Evolutionary conservation across 768 basidiomycete species (phyloP), one percentile per base, ranked within the genome.

Genomic region (Phallus indusiatus): DNA sequence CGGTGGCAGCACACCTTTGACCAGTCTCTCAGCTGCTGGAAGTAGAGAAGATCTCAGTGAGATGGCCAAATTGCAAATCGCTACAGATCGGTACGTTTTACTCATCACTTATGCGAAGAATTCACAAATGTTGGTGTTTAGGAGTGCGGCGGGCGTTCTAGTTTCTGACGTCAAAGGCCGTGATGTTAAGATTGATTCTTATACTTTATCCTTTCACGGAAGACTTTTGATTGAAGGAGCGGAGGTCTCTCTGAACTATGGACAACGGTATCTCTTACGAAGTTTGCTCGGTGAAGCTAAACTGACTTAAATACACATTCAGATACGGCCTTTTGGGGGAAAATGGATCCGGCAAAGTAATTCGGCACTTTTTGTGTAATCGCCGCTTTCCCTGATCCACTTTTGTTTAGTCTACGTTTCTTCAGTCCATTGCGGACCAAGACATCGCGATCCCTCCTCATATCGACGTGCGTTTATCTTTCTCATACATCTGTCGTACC

Each of bases 271-370:
- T 48, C 65, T 60, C n/a, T 5, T 1, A 4, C 16, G 14, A n/a
- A 3, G 8, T 17, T 21, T 47, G 3, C 37, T n/a, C 18, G 7
- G 6, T 36, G 28, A 28, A 28, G 28, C 0, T 53, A 34, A 42
- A 6, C 18, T 37, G 1, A 53, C 37, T 34, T 16, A 58, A 53
- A 6, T 18, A 2, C 36, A 11, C 7, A 17, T 11, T 11, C 61
- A 75, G 76, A 63, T 99, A 99, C 67, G 96, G 96, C 72, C 78
- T 99, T 34, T 77, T 99, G 47, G 95, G 95, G 37, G 93, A 97
- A 72, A 98, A 99, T 69, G 95, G 95, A 34, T 94, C 90, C n/a
- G 95, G 95, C 76, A 99, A 99, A 85, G 94, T 94, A 62, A 66
- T 58, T 48, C 52, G 66, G 66, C 37, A 21, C 37, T 55, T 0